Evolutionary conservation across 192 early-diverging fungal species (phyloP).

Genomic region (Backusella tarrabulga): DNA sequence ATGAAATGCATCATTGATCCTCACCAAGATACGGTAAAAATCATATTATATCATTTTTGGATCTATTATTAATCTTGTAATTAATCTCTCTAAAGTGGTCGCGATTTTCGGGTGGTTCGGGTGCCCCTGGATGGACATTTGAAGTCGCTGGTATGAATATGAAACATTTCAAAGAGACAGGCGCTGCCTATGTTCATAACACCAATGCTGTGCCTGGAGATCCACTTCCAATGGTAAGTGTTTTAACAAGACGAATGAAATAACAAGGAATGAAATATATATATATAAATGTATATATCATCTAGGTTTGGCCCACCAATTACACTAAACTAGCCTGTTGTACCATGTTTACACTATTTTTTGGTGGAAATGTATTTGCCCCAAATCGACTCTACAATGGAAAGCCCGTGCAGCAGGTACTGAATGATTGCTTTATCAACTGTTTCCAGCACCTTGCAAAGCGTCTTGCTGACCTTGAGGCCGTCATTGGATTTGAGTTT

Average conservation of each 20-base stretch:
- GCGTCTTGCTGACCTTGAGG: constrained; percentile 61
- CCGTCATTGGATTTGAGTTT: constrained; percentile 78
- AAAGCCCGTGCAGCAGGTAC: constrained; percentile 60
- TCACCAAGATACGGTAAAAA: constrained; percentile 77
- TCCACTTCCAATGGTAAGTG: constrained; percentile 36
- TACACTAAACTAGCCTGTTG: constrained; percentile 80
- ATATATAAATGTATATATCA: not conserved
- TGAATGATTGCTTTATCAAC: constrained; percentile 66
- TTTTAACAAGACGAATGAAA: not conserved
- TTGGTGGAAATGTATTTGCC: constrained; percentile 74
- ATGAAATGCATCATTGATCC: constrained; percentile 87
- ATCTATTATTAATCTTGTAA: not conserved
- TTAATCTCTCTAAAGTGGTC: constrained; percentile 46
- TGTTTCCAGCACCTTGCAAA: constrained; percentile 69
- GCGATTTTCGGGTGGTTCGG: constrained; percentile 76
- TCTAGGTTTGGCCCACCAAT: constrained; percentile 82
- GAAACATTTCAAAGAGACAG: constrained; percentile 68
- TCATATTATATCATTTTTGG: too few relatives aligned
- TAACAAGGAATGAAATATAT: not conserved
- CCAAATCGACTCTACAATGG: constrained; percentile 65
- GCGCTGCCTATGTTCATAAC: constrained; percentile 80
- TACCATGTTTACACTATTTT: constrained; percentile 87
- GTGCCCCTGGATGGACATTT: constrained; percentile 88
- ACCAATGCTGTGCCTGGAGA: constrained; percentile 52
- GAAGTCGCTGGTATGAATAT: constrained; percentile 77